Evolutionary conservation across 495 filamentous ascomycete species (phyloP), one percentile per base, ranked within the genome.

Genomic region (Hypoxylon fragiforme): DNA sequence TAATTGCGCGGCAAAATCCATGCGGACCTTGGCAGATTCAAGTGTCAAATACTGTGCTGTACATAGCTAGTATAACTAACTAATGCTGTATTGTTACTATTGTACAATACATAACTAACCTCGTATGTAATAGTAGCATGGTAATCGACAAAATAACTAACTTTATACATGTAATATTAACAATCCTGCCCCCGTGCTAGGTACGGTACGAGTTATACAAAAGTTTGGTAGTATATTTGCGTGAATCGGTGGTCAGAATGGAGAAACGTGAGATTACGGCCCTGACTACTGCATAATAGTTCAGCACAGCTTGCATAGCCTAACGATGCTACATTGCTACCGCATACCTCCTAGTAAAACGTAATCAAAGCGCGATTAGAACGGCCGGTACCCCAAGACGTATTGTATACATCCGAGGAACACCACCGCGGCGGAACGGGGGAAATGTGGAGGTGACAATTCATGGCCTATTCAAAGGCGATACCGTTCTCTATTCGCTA

Each of bases 1-100:
- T 55, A 55, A 61, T 61, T 61, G 57, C 51, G 57, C 57, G 57
- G 57, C 57, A 61, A 61, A 61, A 61, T 61, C 57, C 57, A 62
- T 52, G 52, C 43, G 37, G 19, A 43, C 35, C 57, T 56, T 56
- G 58, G 58, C 58, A 50, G 16, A 14, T 11, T 30, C 40, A 15
- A 43, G 12, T 16, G n/a, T 43, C 40, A 18, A 24, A 28, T 28
- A 28, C 24, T 9, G 24, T 28, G 9, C 24, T 4, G 24, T 28
- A 28, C 24, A 9, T 28, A 28, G 4, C 4, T 28, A 28, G 24
- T 28, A 28, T 4, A 28, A n/a, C n/a, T n/a, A n/a, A n/a, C n/a
- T n/a, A n/a, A n/a, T n/a, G n/a, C n/a, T n/a, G n/a, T n/a, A n/a
- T n/a, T n/a, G n/a, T n/a, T n/a, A n/a, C n/a, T n/a, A n/a, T n/a